Percentiles rank a stretch among this genome's conserved stretches.
Evolutionary conservation across 805 yeast species (phyloP).

Genomic region (Schizosaccharomyces lindneri): DNA sequence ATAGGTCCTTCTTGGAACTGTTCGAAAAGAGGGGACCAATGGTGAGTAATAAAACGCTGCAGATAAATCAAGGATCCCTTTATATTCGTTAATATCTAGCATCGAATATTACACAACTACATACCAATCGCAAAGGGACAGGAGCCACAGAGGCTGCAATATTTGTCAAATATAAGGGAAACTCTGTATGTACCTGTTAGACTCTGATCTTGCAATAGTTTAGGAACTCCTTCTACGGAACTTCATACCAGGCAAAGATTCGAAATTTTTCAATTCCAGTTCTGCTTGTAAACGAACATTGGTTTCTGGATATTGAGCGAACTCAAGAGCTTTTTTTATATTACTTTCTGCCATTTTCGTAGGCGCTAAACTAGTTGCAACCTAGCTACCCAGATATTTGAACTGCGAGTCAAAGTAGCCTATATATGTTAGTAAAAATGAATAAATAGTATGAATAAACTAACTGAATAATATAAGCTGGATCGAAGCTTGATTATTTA

Average conservation of each 20-base stretch:
- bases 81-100: not conserved
- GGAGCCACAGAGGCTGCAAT: not conserved
- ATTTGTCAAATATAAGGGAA: not conserved
- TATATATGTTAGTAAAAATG: too few species aligned
- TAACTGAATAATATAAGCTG: too few species aligned
- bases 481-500: too few species aligned
- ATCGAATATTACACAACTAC: not conserved
- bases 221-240: not conserved
- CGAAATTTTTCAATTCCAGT: not conserved
- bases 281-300: not conserved
- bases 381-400: too few species aligned
- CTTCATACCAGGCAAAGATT: not conserved
- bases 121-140: not conserved
- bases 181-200: not conserved
- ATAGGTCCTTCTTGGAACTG: not conserved
- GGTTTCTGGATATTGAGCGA: not conserved
- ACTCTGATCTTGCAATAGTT: not conserved
- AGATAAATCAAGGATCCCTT: slow-evolving; percentile 2
- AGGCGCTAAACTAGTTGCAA: not conserved
- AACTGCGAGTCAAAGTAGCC: too few species aligned
- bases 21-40: not conserved
- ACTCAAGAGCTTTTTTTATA: not conserved
- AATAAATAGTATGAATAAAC: too few species aligned
- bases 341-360: not conserved
- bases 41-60: not conserved